A percentile compares a stretch with the other conserved stretches of the same genome.
phyloP scores from a whole-genome alignment of 768 basidiomycete species.

The Tulasnella sp. region DNA sequence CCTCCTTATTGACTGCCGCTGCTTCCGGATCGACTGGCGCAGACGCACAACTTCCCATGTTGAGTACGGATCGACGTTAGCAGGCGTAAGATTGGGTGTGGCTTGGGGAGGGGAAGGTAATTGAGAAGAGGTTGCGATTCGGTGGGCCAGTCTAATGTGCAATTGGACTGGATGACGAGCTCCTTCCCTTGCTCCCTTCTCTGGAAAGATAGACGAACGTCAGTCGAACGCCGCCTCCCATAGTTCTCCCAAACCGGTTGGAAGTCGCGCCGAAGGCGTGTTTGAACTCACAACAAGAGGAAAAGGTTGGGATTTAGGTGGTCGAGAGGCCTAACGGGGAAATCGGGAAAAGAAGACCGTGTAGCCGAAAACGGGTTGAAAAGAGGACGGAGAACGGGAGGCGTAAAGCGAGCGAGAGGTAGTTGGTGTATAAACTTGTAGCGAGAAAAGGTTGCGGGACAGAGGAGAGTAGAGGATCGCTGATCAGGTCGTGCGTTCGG shows the following conservation, averaged over 20 bases:
- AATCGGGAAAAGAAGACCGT: background rate
- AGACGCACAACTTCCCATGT: constrained; percentile 1
- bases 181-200: background rate
- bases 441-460: background rate
- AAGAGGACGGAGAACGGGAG: background rate
- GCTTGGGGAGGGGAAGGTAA: background rate
- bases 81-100: background rate
- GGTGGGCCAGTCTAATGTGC: background rate
- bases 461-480: background rate
- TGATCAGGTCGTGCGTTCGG: background rate
- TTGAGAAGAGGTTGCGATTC: background rate
- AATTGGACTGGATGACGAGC: no score
- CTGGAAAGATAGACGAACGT: background rate
- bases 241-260: background rate
- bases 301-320: background rate
- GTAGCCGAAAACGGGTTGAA: background rate
- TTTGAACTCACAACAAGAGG: background rate
- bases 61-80: background rate
- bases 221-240: background rate
- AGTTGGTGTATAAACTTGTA: background rate
- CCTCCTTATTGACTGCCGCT: background rate
- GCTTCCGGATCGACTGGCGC: background rate
- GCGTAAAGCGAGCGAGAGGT: background rate
- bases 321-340: background rate
- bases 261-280: background rate